Evolutionary conservation across 2,329 filamentous ascomycete genomes (phyloP).

Genomic region (Colletotrichum australisinense): DNA sequence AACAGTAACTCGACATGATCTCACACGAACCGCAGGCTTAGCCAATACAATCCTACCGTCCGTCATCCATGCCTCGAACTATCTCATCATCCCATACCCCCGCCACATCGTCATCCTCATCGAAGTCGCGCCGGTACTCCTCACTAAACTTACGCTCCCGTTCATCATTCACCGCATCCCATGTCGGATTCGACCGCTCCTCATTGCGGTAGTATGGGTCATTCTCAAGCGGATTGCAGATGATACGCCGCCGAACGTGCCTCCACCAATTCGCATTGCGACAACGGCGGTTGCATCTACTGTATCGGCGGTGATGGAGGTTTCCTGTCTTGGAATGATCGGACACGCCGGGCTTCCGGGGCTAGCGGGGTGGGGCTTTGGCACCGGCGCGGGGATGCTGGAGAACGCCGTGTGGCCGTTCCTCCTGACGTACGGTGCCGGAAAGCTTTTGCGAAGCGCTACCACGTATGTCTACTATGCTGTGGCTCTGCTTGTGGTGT

Average conservation of each 20-base stretch:
- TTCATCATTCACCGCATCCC: slow-evolving; percentile 41
- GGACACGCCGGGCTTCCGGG: slow-evolving; percentile 44
- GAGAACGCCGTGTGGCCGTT: slow-evolving; percentile 45
- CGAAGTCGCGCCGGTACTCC: slow-evolving; percentile 44
- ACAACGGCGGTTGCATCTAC: slow-evolving; percentile 44
- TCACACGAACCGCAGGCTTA: slow-evolving; percentile 40
- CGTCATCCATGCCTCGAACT: slow-evolving; percentile 46
- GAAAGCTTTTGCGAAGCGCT: slow-evolving; percentile 42
- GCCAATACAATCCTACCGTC: slow-evolving; percentile 44
- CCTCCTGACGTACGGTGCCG: slow-evolving; percentile 42
- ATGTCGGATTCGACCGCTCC: slow-evolving; percentile 43
- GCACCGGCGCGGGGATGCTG: slow-evolving; percentile 44
- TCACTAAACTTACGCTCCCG: slow-evolving; percentile 43
- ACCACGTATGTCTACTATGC: slow-evolving; percentile 43
- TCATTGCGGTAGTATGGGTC: slow-evolving; percentile 43
- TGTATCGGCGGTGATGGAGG: slow-evolving; percentile 44
- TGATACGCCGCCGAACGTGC: slow-evolving; percentile 47
- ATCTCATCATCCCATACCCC: slow-evolving; percentile 49
- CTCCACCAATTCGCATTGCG: slow-evolving; percentile 43
- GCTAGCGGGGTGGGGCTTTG: slow-evolving; percentile 49
- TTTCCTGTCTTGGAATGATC: slow-evolving; percentile 46
- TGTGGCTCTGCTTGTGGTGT: slow-evolving; percentile 41
- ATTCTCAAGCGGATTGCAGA: slow-evolving; percentile 42
- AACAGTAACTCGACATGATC: not conserved
- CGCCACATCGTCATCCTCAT: slow-evolving; percentile 46